Conservation (phyloP, 2,329 filamentous ascomycete species). For the Aspergillus thermomutatus region DNA sequence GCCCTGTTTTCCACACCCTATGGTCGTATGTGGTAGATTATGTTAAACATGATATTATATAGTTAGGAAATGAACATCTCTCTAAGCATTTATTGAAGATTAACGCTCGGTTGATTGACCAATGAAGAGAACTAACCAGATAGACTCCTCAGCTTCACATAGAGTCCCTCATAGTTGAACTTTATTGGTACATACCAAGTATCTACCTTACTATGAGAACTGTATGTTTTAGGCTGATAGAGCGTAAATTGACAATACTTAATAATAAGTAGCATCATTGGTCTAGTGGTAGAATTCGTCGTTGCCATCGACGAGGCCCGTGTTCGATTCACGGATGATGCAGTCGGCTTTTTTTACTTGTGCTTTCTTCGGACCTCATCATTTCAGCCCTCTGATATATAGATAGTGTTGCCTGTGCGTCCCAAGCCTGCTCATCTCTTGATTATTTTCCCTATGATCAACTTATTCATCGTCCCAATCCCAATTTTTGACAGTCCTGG, state of each 20-base stretch:
- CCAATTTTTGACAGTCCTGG: no score
- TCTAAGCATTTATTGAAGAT: neutral
- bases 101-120: neutral
- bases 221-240: no score
- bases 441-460: no score
- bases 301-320: slow-evolving; percentile 47
- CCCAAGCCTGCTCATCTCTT: no score
- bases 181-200: neutral
- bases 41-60: no score
- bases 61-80: no score
- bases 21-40: neutral
- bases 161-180: neutral
- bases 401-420: no score
- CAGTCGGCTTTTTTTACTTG: slow-evolving; percentile 22
- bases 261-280: slow-evolving; percentile 34
- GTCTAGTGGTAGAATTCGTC: slow-evolving; percentile 47
- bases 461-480: no score
- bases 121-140: neutral
- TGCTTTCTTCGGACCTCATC: neutral
- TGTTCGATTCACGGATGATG: slow-evolving; percentile 48
- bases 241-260: no score
- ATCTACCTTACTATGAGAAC: neutral
- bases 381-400: no score
- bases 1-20: neutral
- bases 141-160: neutral